These are phyloP conservation scores for Tolypocladium album DNA, from an alignment of 2,329 filamentous ascomycete species.

Conservation along the genomic window DNA sequence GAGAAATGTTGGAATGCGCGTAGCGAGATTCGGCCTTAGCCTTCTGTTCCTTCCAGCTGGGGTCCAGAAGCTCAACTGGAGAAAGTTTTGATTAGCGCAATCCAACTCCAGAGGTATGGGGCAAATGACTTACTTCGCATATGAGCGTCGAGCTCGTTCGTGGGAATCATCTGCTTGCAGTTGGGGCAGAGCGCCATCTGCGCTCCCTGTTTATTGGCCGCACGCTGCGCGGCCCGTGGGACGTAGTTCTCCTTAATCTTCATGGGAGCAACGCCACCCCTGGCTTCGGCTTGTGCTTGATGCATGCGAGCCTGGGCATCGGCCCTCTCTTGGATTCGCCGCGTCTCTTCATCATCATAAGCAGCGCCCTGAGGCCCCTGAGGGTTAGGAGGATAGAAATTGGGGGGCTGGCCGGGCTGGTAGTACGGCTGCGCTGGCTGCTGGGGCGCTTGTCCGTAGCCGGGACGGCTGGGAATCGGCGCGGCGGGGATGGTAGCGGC, in stretches of 20 bases:
- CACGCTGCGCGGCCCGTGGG: constrained; percentile 66
- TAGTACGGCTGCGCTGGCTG: constrained; percentile 18
- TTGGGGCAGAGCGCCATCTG: constrained; percentile 78
- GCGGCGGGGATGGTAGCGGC: background rate
- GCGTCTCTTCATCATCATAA: constrained; percentile 52
- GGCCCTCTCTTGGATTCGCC: constrained; percentile 51
- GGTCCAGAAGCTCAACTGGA: constrained; percentile 82
- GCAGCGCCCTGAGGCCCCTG: constrained; percentile 23
- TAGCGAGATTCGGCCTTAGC: constrained; percentile 79
- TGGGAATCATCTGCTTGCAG: constrained; percentile 81
- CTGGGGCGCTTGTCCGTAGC: constrained; percentile 27
- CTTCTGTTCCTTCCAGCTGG: constrained; percentile 91
- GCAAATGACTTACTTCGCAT: constrained; percentile 60
- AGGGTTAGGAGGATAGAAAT: constrained; percentile 6
- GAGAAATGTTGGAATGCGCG: constrained; percentile 76
- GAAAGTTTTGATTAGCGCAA: constrained; percentile 21
- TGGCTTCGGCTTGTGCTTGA: constrained; percentile 68
- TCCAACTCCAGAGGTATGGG: background rate
- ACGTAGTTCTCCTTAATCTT: constrained; percentile 93
- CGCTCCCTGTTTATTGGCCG: constrained; percentile 52
- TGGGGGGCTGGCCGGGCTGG: constrained; percentile 26
- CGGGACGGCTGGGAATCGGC: constrained; percentile 31
- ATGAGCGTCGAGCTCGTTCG: constrained; percentile 80
- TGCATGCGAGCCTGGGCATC: constrained; percentile 55
- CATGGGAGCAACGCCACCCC: constrained; percentile 58